Evolutionary conservation across 345 rosid genomes (phyloP), one percentile per base, ranked within the genome.

Genomic region (Gossypium sturtianum): DNA sequence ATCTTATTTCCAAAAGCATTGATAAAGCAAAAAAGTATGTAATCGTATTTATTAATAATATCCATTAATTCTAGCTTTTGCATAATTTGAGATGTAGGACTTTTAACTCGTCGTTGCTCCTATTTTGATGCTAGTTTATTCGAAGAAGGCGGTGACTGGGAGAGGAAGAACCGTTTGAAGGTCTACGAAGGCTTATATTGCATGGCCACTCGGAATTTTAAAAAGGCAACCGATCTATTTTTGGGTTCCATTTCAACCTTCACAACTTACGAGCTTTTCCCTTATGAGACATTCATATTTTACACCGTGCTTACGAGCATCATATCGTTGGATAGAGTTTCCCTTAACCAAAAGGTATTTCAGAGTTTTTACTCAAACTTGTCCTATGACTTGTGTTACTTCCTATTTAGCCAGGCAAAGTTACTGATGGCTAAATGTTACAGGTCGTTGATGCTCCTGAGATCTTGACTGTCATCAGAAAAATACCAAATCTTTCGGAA

Each of bases 81-180:
- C 54, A 27, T 51, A 72, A 70, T 15, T 7, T 63, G 53, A 69
- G 9, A 3, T 44, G 44, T 61, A 63, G 23, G 20, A 66, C 63
- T 70, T 58, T 53, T 58, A 19, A 41, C 34, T 60, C 23, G 75
- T 60, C 23, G 74, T 38, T 60, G 54, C 57, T 58, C 44, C 49
- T 48, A 51, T 29, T 67, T 54, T 73, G 63, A 61, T 80, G 79
- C 47, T 83, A 96, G 99, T 73, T 88, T 96, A 86, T 96, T 96
- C 83, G 99, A 96, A 82, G 99, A 90, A 84, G 99, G 99, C 78
- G 99, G 98, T 81, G 99, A 96, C 67, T 96, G 99, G 99, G 99
- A 96, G 82, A 90, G 93, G 87, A 96, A 96, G 89, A 96, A 96
- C 77, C 86, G 98, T 58, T 84, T 96, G 80, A 96, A 96, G 87